A percentile compares a stretch with the other conserved stretches of the same genome.
These are phyloP conservation scores for Termitomyces sp. DNA, from an alignment of 768 basidiomycete species.

Conservation along the genomic window DNA sequence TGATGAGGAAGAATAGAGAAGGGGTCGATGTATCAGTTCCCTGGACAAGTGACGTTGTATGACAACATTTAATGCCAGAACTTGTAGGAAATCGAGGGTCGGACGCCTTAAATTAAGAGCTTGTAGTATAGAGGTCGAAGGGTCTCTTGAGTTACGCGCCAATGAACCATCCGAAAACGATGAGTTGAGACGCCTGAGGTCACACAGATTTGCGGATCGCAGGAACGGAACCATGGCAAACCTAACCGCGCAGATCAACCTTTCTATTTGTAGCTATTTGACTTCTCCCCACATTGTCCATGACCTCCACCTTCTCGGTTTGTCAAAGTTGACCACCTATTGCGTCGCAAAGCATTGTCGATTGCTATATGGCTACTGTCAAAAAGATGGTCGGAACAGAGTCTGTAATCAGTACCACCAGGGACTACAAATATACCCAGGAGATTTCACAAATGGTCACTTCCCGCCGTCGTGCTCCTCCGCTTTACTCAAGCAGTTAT, in stretches of 20 bases:
- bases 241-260: no score
- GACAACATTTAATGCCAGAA: no score
- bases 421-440: slow-evolving; percentile 84
- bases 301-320: not conserved
- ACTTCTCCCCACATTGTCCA: not conserved
- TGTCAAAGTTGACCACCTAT: not conserved
- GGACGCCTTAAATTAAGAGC: no score
- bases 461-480: not conserved
- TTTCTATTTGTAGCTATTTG: not conserved
- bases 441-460: slow-evolving; percentile 93
- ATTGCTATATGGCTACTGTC: slow-evolving; percentile 9
- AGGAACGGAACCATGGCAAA: no score
- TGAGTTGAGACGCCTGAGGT: no score
- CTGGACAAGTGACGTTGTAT: no score
- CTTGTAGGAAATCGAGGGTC: no score
- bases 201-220: no score
- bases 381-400: slow-evolving; percentile 12
- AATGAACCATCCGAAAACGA: not conserved
- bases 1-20: no score
- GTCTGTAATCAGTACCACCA: slow-evolving; percentile 11
- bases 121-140: not conserved
- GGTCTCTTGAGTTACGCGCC: not conserved
- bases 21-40: no score
- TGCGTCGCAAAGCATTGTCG: not conserved
- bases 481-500: not conserved